Conservation (phyloP, 345 rosid species). For the Lepidium aucheri region DNA sequence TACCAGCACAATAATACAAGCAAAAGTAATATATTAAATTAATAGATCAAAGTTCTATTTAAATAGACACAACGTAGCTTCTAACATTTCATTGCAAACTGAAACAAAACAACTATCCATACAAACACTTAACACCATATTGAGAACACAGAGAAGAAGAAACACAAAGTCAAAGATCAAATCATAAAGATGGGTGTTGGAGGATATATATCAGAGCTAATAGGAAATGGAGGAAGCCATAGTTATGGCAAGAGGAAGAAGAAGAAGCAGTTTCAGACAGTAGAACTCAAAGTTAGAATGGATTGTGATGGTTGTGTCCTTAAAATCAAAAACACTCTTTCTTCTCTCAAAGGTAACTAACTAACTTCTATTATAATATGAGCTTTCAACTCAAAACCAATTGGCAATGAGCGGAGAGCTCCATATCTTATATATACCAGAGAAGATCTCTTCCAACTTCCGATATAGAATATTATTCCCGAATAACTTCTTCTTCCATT, state of each 20-base stretch:
- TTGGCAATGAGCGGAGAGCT: too few species aligned
- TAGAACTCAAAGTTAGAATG: conserved; percentile 92
- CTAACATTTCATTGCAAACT: conserved; percentile 8
- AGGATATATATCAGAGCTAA: conserved; percentile 72
- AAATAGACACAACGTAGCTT: conserved; percentile 6
- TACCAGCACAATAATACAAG: conserved; percentile 1
- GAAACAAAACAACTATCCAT: conserved; percentile 6
- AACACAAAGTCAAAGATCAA: neutral
- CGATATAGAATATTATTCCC: too few species aligned
- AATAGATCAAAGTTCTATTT: conserved; percentile 5
- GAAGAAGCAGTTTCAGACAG: conserved; percentile 69
- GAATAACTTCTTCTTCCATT: neutral
- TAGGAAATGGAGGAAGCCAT: conserved; percentile 37
- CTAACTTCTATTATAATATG: too few species aligned
- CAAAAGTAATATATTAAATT: neutral
- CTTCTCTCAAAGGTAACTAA: conserved; percentile 66
- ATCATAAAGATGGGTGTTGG: conserved; percentile 66
- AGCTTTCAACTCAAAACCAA: too few species aligned
- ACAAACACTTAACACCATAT: conserved; percentile 6
- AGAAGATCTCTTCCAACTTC: too few species aligned
- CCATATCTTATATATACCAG: too few species aligned
- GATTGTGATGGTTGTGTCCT: conserved; percentile 99
- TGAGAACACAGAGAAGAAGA: neutral
- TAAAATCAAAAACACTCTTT: conserved; percentile 77
- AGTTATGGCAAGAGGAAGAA: conserved; percentile 49